Conservation (phyloP, 1,284 basidiomycete genomes). For the Dichomitus squalens region DNA sequence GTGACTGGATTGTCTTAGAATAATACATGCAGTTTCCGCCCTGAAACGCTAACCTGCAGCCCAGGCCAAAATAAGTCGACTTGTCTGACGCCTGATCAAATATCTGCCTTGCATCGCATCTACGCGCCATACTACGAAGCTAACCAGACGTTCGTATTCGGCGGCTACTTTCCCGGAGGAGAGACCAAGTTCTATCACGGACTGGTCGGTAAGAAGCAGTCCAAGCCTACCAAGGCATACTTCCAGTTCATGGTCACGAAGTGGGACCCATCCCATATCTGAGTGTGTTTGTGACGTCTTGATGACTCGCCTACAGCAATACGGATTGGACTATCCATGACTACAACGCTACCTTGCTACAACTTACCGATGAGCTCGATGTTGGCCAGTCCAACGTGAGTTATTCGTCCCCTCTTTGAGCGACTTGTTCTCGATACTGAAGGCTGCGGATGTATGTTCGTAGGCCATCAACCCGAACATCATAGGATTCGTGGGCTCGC, state of each 20-base stretch:
- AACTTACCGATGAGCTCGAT: conserved; percentile 23
- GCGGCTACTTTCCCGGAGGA: conserved; percentile 30
- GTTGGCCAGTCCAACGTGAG: conserved; percentile 25
- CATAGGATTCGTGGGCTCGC: conserved; percentile 28
- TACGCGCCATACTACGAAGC: conserved; percentile 34
- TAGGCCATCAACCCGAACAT: conserved; percentile 32
- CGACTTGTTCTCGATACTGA: too few species aligned
- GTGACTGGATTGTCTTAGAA: background rate
- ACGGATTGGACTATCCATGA: conserved; percentile 24
- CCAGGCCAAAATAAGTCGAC: conserved; percentile 26
- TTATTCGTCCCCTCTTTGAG: too few species aligned
- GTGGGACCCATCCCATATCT: conserved; percentile 4
- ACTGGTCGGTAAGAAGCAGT: conserved; percentile 20
- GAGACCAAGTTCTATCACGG: conserved; percentile 35
- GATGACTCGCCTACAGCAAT: conserved; percentile 15
- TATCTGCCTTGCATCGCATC: conserved; percentile 35
- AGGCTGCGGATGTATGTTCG: too few species aligned
- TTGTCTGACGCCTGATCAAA: conserved; percentile 37
- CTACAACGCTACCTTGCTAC: conserved; percentile 23
- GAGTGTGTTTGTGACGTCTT: background rate
- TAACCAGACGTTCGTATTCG: conserved; percentile 29
- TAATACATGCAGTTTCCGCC: conserved; percentile 31
- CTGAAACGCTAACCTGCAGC: conserved; percentile 33
- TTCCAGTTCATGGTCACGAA: conserved; percentile 27
- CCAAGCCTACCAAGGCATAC: conserved; percentile 19